Conservation (phyloP, 2,329 filamentous ascomycete species). For the Fusarium chlamydosporum region DNA sequence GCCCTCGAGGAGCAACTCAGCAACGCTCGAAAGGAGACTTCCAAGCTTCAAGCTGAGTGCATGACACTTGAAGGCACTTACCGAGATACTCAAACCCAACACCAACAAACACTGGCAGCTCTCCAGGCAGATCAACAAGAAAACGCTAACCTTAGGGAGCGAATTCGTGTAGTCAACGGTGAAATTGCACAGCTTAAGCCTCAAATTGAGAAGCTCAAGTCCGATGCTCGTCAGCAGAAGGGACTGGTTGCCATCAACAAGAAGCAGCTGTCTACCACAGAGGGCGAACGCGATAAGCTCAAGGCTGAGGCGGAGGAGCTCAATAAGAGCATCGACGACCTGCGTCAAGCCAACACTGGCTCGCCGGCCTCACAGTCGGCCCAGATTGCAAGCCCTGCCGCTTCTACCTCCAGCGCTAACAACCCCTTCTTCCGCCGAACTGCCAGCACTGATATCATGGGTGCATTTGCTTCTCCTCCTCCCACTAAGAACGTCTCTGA, state of each 20-base stretch:
- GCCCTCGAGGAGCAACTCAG: slow-evolving; percentile 86
- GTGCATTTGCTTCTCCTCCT: slow-evolving; percentile 65
- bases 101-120: slow-evolving; percentile 79
- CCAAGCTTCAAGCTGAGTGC: slow-evolving; percentile 86
- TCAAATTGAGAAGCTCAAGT: slow-evolving; percentile 92
- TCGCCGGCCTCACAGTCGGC: slow-evolving; percentile 64
- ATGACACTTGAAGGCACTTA: slow-evolving; percentile 85
- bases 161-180: slow-evolving; percentile 84
- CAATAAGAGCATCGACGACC: slow-evolving; percentile 73
- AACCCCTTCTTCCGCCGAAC: slow-evolving; percentile 94
- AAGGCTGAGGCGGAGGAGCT: slow-evolving; percentile 82
- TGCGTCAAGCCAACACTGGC: slow-evolving; percentile 65
- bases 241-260: slow-evolving; percentile 98
- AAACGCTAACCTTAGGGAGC: slow-evolving; percentile 87
- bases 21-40: slow-evolving; percentile 81
- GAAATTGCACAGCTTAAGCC: slow-evolving; percentile 89
- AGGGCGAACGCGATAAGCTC: slow-evolving; percentile 89
- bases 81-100: slow-evolving; percentile 85
- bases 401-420: slow-evolving; percentile 79
- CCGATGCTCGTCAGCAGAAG: slow-evolving; percentile 94
- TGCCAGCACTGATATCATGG: slow-evolving; percentile 72
- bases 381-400: slow-evolving; percentile 77
- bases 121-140: slow-evolving; percentile 91
- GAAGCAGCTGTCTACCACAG: slow-evolving; percentile 92
- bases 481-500: slow-evolving; percentile 66